phyloP scores from a whole-genome alignment of 2,329 filamentous ascomycete genomes.

The Neoascochyta sp. region DNA sequence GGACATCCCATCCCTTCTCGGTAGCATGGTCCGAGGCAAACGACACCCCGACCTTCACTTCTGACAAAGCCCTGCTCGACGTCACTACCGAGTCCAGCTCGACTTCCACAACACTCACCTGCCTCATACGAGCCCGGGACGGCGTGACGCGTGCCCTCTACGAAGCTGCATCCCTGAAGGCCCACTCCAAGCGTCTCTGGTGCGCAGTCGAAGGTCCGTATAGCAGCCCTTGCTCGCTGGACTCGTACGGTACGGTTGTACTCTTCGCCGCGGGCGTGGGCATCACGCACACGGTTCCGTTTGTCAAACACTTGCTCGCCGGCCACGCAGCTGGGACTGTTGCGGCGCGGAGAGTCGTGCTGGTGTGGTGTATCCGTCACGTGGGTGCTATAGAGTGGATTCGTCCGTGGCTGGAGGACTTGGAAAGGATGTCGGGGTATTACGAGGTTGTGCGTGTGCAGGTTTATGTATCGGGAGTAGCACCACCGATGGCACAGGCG shows the following conservation, averaged over 20 bases:
- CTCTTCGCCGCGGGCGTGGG: slow-evolving; percentile 87
- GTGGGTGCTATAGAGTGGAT: slow-evolving; percentile 86
- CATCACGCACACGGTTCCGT: slow-evolving; percentile 88
- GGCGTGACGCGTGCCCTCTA: slow-evolving; percentile 79
- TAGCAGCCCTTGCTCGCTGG: slow-evolving; percentile 65
- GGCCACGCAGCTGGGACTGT: slow-evolving; percentile 61
- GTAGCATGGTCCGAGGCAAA: slow-evolving; percentile 66
- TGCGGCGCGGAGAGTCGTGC: slow-evolving; percentile 70
- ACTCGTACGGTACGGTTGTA: slow-evolving; percentile 83
- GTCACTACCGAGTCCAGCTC: slow-evolving; percentile 44
- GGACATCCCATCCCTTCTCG: slow-evolving; percentile 72
- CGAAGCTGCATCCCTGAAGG: slow-evolving; percentile 56
- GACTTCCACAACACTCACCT: slow-evolving; percentile 54
- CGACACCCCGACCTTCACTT: slow-evolving; percentile 14
- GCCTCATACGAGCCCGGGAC: slow-evolving; percentile 78
- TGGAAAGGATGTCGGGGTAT: slow-evolving; percentile 71
- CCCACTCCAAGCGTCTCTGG: slow-evolving; percentile 54
- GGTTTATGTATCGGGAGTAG: slow-evolving; percentile 79
- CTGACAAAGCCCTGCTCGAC: slow-evolving; percentile 38
- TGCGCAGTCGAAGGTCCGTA: slow-evolving; percentile 87
- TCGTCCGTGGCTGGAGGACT: slow-evolving; percentile 76
- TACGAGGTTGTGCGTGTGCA: slow-evolving; percentile 78
- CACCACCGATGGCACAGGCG: slow-evolving; percentile 66
- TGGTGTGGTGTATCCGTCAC: slow-evolving; percentile 86
- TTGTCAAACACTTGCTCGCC: slow-evolving; percentile 61